phyloP scores from a whole-genome alignment of 208 protist genomes.

The Crithidia mellificae region DNA sequence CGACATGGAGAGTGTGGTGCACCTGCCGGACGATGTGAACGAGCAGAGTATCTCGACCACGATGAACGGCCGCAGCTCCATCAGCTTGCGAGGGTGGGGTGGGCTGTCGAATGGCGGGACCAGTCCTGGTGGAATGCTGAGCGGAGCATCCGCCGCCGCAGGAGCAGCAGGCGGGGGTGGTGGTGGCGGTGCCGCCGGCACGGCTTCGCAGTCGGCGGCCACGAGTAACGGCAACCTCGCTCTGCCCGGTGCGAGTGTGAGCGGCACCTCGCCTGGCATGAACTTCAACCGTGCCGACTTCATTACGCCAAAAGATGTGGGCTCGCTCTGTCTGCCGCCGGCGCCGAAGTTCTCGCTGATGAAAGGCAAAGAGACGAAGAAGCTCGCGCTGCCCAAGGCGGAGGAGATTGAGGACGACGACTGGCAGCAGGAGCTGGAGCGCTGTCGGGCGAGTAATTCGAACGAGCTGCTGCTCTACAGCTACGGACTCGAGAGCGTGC shows the following conservation, averaged over 20 bases:
- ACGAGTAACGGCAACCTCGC: neutral
- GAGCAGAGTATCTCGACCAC: slow-evolving; percentile 36
- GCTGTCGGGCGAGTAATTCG: slow-evolving; percentile 44
- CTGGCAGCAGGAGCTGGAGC: slow-evolving; percentile 73
- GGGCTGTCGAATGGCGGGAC: slow-evolving; percentile 2
- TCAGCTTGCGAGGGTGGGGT: slow-evolving; percentile 29
- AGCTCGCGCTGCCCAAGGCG: slow-evolving; percentile 62
- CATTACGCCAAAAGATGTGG: slow-evolving; percentile 19
- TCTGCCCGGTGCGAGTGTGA: neutral
- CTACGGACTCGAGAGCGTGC: slow-evolving; percentile 67
- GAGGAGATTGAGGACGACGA: slow-evolving; percentile 71
- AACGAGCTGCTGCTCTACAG: slow-evolving; percentile 74
- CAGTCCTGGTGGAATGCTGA: no score
- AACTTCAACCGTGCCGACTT: slow-evolving; percentile 16
- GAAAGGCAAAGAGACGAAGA: slow-evolving; percentile 35
- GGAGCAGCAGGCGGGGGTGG: no score
- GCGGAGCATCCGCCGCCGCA: no score
- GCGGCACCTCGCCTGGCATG: slow-evolving; percentile 2
- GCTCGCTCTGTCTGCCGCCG: slow-evolving; percentile 19
- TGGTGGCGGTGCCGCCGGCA: neutral
- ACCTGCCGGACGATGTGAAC: slow-evolving; percentile 30
- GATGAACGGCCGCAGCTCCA: slow-evolving; percentile 39
- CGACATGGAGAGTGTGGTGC: slow-evolving; percentile 29
- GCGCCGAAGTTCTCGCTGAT: slow-evolving; percentile 31
- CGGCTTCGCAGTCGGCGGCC: no score